Evolutionary conservation across 2,329 filamentous ascomycete species (phyloP).

Genomic region (Orbilia oligospora): DNA sequence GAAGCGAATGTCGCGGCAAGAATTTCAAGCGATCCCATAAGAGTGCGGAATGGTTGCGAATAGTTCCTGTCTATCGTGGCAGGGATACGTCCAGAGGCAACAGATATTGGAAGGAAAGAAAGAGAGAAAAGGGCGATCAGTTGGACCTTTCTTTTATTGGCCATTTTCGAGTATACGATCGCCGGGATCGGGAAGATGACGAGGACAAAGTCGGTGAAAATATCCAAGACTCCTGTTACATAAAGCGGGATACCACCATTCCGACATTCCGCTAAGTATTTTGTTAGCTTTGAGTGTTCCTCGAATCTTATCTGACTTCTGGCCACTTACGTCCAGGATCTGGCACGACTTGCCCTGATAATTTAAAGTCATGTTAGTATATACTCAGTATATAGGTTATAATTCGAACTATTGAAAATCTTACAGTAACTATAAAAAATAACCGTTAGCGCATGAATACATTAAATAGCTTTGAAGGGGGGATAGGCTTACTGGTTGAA

Average conservation of each 20-base stretch:
- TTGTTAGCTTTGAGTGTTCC: slow-evolving; percentile 20
- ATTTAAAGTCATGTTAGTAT: slow-evolving; percentile 30
- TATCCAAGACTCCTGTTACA: slow-evolving; percentile 89
- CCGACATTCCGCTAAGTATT: slow-evolving; percentile 74
- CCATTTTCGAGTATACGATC: slow-evolving; percentile 83
- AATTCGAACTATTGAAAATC: slow-evolving; percentile 10
- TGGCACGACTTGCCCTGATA: slow-evolving; percentile 78
- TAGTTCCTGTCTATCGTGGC: slow-evolving; percentile 80
- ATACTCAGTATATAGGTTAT: neutral
- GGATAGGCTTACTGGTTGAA: slow-evolving; percentile 74
- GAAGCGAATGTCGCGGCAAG: slow-evolving; percentile 88
- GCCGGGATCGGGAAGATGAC: slow-evolving; percentile 91
- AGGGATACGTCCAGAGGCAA: slow-evolving; percentile 86
- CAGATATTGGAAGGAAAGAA: slow-evolving; percentile 82
- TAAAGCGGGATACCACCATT: slow-evolving; percentile 89
- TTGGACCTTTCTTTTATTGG: slow-evolving; percentile 81
- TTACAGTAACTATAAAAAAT: slow-evolving; percentile 61
- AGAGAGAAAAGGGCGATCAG: slow-evolving; percentile 86
- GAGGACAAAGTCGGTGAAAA: slow-evolving; percentile 88
- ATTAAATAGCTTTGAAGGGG: slow-evolving; percentile 12
- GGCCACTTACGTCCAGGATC: slow-evolving; percentile 78
- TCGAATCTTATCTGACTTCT: neutral
- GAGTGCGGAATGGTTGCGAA: slow-evolving; percentile 86
- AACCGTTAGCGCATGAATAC: slow-evolving; percentile 31
- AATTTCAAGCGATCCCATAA: slow-evolving; percentile 90